Percentiles rank a stretch among this genome's conserved stretches.
Evolutionary conservation across 345 rosid species (phyloP).

Genomic region (Draba incana): DNA sequence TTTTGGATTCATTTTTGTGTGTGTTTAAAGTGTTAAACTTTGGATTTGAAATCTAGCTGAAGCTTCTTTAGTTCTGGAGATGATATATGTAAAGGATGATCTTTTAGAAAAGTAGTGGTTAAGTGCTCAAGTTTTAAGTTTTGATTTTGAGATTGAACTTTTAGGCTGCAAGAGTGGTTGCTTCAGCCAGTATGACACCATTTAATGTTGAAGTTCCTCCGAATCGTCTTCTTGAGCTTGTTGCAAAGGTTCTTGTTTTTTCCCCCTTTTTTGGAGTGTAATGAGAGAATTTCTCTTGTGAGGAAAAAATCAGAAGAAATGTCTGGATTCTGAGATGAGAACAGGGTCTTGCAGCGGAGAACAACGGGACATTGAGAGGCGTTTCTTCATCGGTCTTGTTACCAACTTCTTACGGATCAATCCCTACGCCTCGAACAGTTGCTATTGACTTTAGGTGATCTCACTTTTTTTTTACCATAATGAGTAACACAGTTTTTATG

Average conservation of each 20-base stretch:
- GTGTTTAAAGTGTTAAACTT: slow-evolving; percentile 12
- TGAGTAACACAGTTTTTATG: background rate
- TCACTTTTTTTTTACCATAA: background rate
- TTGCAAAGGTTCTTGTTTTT: slow-evolving; percentile 63
- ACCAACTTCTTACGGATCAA: slow-evolving; percentile 55
- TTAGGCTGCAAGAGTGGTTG: slow-evolving; percentile 80
- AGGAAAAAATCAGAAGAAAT: slow-evolving; percentile 1
- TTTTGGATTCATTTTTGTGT: background rate
- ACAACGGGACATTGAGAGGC: slow-evolving; percentile 59
- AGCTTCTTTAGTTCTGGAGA: slow-evolving; percentile 1
- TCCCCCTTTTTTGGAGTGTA: slow-evolving; percentile 2
- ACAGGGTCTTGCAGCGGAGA: slow-evolving; percentile 92
- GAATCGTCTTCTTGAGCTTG: slow-evolving; percentile 74
- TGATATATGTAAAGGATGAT: slow-evolving; percentile 47
- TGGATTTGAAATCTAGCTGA: slow-evolving; percentile 16
- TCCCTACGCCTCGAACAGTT: slow-evolving; percentile 52
- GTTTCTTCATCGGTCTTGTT: slow-evolving; percentile 51
- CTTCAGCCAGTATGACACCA: slow-evolving; percentile 83
- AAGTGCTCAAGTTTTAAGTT: slow-evolving; percentile 27
- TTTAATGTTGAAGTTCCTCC: slow-evolving; percentile 66
- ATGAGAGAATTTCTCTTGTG: background rate
- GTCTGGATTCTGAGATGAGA: slow-evolving; percentile 46
- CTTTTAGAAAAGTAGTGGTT: slow-evolving; percentile 1
- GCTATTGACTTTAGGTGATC: slow-evolving; percentile 69
- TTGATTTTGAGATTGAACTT: slow-evolving; percentile 31